A percentile compares a stretch with the other conserved stretches of the same genome.
Conservation (phyloP, 2,329 filamentous ascomycete genomes). For the Alternaria sp. region DNA sequence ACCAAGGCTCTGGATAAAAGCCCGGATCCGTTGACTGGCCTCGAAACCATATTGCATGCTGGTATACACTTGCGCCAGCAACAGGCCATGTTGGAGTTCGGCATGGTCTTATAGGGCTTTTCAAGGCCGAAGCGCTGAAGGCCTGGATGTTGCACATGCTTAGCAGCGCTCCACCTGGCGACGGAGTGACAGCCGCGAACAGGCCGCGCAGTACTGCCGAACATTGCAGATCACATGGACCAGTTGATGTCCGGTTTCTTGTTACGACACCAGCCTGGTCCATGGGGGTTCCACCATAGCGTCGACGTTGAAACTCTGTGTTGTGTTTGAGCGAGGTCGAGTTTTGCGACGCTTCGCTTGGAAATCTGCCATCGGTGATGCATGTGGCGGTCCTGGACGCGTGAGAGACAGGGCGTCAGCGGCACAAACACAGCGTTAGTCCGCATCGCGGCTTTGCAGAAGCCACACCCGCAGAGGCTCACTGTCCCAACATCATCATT, state of each 20-base stretch:
- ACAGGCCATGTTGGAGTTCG: constrained; percentile 1
- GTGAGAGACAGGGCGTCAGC: background rate
- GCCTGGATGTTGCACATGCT: constrained; percentile 3
- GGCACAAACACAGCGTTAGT: constrained; percentile 3
- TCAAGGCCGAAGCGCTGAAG: background rate
- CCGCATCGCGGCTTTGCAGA: constrained; percentile 4
- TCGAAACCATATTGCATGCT: constrained; percentile 1
- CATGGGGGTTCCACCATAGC: background rate
- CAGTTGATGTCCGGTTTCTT: background rate
- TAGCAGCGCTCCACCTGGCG: constrained; percentile 1
- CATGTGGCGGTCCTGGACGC: background rate
- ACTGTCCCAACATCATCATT: constrained; percentile 7
- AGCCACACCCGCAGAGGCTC: constrained; percentile 10
- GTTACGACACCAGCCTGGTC: background rate
- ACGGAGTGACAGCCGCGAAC: constrained; percentile 1
- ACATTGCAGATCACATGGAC: background rate
- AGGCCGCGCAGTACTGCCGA: constrained; percentile 3
- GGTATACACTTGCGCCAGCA: constrained; percentile 1
- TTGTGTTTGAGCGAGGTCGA: background rate
- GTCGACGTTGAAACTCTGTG: background rate
- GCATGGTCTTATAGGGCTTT: background rate
- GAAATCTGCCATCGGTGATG: background rate
- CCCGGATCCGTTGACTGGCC: background rate
- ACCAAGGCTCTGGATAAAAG: constrained; percentile 10
- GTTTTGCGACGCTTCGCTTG: background rate